Evolutionary conservation across 352 stramenopile species (phyloP), one percentile per base, ranked within the genome.

Genomic region (Phytophthora idaei): DNA sequence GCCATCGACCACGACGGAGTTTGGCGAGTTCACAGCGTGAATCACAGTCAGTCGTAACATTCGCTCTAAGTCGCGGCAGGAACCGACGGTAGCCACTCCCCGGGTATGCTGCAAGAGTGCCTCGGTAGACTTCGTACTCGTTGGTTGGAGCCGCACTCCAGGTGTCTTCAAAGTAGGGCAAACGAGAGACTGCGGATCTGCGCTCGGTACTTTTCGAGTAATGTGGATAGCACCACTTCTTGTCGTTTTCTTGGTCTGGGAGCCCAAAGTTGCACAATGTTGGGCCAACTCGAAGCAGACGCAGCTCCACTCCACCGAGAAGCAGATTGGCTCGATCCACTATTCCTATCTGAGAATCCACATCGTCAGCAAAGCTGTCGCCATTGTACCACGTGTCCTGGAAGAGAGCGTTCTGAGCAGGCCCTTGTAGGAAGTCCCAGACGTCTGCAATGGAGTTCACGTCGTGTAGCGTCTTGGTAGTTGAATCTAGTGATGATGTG

Each of bases 381-480:
- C 81, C 81, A 57, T 89, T 90, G 58, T 85, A 89, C 73, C 78
- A 89, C 10, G 37, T 71, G 11, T 79, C 64, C 9, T 80, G 75
- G 54, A 92, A 90, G 17, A 90, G 66, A 4, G 66, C 47, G 1
- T 60, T 58, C 46, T 83, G 61, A 0, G 90, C 60, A 15, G 81
- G 80, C 1, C 74, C 69, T 5, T 69, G 58, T 12, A 90, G 32
- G 50, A 80, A 92, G 17, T n/a, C 62, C 81, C 83, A 92, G 12
- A 92, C 74, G 25, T 92, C 69, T 21, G 73, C 47, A 8, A 87
- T 48, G 4, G 69, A 78, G 17, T 62, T 68, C 31, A 87, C 67
- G 48, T 86, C 74, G 0, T 37, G 44, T 7, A 92, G 45, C 8
- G 72, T 68, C 15, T 49, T 66, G 21, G 47, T 64, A 0, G 32